phyloP scores from a whole-genome alignment of 345 rosid genomes.

The Corchorus capsularis region DNA sequence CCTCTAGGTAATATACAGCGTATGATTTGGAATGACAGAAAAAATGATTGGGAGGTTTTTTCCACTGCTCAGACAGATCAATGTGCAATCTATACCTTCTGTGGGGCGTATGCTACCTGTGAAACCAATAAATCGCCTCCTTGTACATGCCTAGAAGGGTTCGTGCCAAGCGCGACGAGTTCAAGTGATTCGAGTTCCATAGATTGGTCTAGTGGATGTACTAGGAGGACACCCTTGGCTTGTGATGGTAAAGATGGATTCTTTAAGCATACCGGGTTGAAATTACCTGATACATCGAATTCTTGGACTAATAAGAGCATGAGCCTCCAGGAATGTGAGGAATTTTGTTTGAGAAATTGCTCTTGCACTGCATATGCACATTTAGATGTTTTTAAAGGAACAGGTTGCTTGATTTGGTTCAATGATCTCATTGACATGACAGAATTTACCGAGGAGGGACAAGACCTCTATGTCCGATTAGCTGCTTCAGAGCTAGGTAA shows the following conservation, averaged over 20 bases:
- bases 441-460: constrained; percentile 34
- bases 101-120: constrained; percentile 45
- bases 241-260: constrained; percentile 37
- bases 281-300: constrained; percentile 40
- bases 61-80: constrained; percentile 34
- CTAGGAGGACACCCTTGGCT: constrained; percentile 24
- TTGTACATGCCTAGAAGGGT: constrained; percentile 44
- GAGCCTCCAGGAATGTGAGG: constrained; percentile 24
- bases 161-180: constrained; percentile 29
- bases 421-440: constrained; percentile 41
- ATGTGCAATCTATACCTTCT: constrained; percentile 37
- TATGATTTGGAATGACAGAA: constrained; percentile 30
- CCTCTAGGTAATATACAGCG: constrained; percentile 28
- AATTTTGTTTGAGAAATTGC: constrained; percentile 21
- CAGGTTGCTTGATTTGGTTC: constrained; percentile 51
- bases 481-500: constrained; percentile 31
- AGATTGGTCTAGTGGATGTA: constrained; percentile 48
- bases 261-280: constrained; percentile 26
- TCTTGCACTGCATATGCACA: constrained; percentile 28
- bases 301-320: constrained; percentile 30
- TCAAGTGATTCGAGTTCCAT: constrained; percentile 23
- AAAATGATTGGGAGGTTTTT: constrained; percentile 28
- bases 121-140: constrained; percentile 36
- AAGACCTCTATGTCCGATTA: constrained; percentile 44
- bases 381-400: constrained; percentile 18